Evolutionary conservation across 305 asterid genomes (phyloP).

Genomic region (Stenogyne calaminthoides): DNA sequence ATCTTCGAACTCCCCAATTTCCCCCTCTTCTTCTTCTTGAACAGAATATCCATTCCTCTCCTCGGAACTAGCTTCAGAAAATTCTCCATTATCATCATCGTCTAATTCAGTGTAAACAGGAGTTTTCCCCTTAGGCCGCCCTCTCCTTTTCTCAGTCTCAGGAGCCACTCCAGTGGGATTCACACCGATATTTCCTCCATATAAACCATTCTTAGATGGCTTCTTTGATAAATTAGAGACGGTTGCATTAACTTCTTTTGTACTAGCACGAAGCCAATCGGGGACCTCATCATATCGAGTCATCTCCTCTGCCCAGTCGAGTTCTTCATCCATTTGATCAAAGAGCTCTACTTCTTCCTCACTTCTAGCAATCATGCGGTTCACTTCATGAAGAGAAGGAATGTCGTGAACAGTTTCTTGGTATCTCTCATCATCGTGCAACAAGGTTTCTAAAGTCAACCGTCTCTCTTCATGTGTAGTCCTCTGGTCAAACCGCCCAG

Average conservation of each 20-base stretch:
- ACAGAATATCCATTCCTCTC: conserved; percentile 74
- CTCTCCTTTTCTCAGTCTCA: conserved; percentile 79
- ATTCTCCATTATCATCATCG: conserved; percentile 84
- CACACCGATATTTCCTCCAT: conserved; percentile 50
- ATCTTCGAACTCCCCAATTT: conserved; percentile 81
- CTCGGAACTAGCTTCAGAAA: conserved; percentile 84
- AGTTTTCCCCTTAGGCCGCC: conserved; percentile 81
- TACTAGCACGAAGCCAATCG: conserved; percentile 86
- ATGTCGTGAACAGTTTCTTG: conserved; percentile 97
- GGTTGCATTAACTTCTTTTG: conserved; percentile 77
- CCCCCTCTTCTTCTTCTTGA: conserved; percentile 84
- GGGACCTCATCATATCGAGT: conserved; percentile 90
- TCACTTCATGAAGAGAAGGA: conserved; percentile 96
- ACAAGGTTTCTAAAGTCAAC: conserved; percentile 83
- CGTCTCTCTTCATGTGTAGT: conserved; percentile 99
- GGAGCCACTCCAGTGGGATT: conserved; percentile 60
- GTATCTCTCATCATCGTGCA: conserved; percentile 98
- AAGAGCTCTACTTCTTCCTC: conserved; percentile 93
- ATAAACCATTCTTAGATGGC: conserved; percentile 57
- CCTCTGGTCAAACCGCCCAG: conserved; percentile 99
- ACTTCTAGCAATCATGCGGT: conserved; percentile 98
- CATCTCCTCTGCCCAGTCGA: conserved; percentile 96
- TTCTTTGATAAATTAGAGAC: conserved; percentile 81
- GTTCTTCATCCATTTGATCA: conserved; percentile 98
- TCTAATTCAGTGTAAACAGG: conserved; percentile 93